A percentile compares a stretch with the other conserved stretches of the same genome.
Conservation (phyloP, 768 basidiomycete species). For the Psilocybe tampanensis region DNA sequence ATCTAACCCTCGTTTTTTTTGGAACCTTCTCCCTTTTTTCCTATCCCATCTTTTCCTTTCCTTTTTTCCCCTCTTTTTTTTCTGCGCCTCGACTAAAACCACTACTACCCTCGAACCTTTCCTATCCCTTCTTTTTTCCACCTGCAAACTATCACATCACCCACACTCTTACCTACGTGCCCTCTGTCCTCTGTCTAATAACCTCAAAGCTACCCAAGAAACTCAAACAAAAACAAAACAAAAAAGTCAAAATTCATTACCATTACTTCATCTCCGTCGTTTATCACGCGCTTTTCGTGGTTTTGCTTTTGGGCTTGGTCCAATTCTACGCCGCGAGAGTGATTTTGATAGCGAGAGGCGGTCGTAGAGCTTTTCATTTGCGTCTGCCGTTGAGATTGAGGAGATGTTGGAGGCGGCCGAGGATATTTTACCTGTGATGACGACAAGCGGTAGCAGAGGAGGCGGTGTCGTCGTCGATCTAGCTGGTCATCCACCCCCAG, state of each 20-base stretch:
- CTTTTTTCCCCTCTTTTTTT: background rate
- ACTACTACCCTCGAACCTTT: background rate
- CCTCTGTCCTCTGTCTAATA: too few relatives aligned
- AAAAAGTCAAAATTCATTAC: conserved; percentile 5
- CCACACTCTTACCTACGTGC: too few relatives aligned
- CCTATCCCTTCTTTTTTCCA: too few relatives aligned
- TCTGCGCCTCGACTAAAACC: background rate
- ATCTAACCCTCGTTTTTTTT: too few relatives aligned
- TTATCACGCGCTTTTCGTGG: background rate
- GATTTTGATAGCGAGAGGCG: too few relatives aligned
- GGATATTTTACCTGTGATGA: conserved; percentile 3
- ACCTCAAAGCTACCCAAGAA: too few relatives aligned
- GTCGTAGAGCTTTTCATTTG: too few relatives aligned
- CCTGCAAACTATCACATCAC: too few relatives aligned
- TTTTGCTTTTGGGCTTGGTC: conserved; percentile 5
- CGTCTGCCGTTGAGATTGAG: too few relatives aligned
- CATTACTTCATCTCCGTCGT: conserved; percentile 1
- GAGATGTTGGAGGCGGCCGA: conserved; percentile 6
- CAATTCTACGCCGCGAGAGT: background rate
- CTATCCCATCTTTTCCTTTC: background rate
- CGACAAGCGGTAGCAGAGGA: too few relatives aligned
- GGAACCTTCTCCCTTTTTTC: conserved; percentile 3
- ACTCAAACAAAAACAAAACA: too few relatives aligned
- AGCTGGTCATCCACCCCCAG: background rate
- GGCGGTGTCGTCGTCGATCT: conserved; percentile 4